Conservation (phyloP, 2,329 filamentous ascomycete species). For the Aspergillus amoenus region DNA sequence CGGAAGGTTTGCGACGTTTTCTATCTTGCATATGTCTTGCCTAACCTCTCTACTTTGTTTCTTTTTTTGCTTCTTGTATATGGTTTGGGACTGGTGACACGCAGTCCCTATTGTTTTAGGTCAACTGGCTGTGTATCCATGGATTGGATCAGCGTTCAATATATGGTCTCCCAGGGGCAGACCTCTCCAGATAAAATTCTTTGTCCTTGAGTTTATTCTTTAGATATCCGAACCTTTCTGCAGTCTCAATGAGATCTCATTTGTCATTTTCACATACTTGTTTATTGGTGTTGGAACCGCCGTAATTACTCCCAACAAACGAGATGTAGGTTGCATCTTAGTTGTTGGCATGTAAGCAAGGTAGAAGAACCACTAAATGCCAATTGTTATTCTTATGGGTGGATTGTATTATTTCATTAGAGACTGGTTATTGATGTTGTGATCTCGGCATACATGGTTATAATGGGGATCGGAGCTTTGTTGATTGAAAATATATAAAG, state of each 20-base stretch:
- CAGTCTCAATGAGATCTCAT: not conserved
- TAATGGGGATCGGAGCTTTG: not conserved
- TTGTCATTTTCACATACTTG: not conserved
- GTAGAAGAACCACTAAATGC: too few species aligned
- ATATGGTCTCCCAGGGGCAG: slow-evolving; percentile 33
- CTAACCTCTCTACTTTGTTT: slow-evolving; percentile 25
- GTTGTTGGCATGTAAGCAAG: not conserved
- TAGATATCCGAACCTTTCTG: not conserved
- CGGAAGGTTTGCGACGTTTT: slow-evolving; percentile 30
- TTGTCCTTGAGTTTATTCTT: not conserved
- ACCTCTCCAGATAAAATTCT: slow-evolving; percentile 14
- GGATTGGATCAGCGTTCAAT: slow-evolving; percentile 39
- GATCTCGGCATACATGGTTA: not conserved
- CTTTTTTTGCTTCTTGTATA: slow-evolving; percentile 32
- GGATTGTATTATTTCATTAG: too few species aligned
- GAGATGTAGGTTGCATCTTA: not conserved
- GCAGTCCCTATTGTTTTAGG: slow-evolving; percentile 32
- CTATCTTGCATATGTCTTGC: slow-evolving; percentile 24
- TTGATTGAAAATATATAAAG: not conserved
- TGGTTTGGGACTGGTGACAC: slow-evolving; percentile 32
- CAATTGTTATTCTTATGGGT: too few species aligned
- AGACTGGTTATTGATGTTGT: not conserved
- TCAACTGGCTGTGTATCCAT: slow-evolving; percentile 34
- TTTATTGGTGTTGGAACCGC: not conserved
- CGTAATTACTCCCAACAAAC: too few species aligned